These are phyloP conservation scores for Mortierella sp. DNA, from an alignment of 371 early-diverging fungal genomes.

Conservation along the genomic window DNA sequence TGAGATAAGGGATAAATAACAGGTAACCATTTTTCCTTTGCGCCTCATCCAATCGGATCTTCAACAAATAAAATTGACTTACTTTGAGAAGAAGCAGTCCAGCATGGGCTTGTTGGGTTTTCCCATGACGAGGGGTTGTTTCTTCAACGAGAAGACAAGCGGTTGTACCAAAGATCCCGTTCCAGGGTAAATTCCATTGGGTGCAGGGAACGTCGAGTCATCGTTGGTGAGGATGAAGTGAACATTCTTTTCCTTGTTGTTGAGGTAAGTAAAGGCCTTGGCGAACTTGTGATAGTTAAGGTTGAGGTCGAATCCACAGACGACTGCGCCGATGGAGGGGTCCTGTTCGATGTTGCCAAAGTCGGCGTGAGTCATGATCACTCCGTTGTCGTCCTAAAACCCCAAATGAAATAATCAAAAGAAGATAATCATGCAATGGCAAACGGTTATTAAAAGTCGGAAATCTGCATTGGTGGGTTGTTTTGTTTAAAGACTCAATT, in stretches of 20 bases:
- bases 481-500: too few species aligned
- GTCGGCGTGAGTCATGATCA: conserved; percentile 57
- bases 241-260: conserved; percentile 68
- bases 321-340: conserved; percentile 85
- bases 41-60: not conserved
- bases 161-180: conserved; percentile 88
- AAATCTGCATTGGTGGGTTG: too few species aligned
- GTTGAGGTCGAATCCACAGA: conserved; percentile 88
- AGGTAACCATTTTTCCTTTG: too few species aligned
- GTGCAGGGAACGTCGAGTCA: conserved; percentile 89
- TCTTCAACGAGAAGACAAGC: conserved; percentile 75
- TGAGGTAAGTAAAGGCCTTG: conserved; percentile 88
- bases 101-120: conserved; percentile 95
- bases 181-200: conserved; percentile 71
- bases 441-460: too few species aligned
- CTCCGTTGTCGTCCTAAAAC: conserved; percentile 62
- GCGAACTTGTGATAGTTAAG: conserved; percentile 92
- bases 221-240: conserved; percentile 94
- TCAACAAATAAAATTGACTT: conserved; percentile 17
- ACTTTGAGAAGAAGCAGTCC: conserved; percentile 84
- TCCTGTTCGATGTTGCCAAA: conserved; percentile 65
- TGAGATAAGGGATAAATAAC: too few species aligned
- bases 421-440: not conserved
- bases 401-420: not conserved
- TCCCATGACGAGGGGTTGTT: conserved; percentile 88